Evolutionary conservation across 1,139 yeast species (phyloP), one percentile per base, ranked within the genome.

Genomic region (Debaryomyces nepalensis): DNA sequence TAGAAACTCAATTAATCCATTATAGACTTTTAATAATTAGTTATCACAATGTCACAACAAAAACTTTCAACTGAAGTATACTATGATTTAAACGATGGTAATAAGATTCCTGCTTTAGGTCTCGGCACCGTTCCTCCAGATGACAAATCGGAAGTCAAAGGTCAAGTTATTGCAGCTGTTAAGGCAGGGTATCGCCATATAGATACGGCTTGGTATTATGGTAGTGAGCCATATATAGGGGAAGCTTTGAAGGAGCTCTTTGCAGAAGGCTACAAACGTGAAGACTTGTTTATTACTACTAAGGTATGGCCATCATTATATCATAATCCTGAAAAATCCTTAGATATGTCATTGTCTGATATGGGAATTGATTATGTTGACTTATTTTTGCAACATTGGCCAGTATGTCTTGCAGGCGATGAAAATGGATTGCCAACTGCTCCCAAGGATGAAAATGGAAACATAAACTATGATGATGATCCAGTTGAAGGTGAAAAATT

Each of bases 341-440:
- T 70, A 31, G 69, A 70, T 29, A 43, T 51, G 24, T 69, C 75
- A 2, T 63, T 70, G 42, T 41, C 54, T 10, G 63, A 59, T 16
- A 57, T 80, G 45, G 78, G 79, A 1, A 39, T 80, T 34, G 86
- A 80, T 19, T 81, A 82, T 48, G 82, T 80, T 26, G 86, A 82
- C 54, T 61, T 81, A 44, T 62, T 75, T 5, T 66, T 82, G 46
- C 84, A 79, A 47, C 87, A 82, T 55, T 82, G 86, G 86, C 87
- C 87, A 4, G 48, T 77, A 24, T 62, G 68, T 43, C 53, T 68
- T 18, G 57, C 54, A 30, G 70, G 71, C 5, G 74, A 64, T 49
- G 67, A 61, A 26, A 58, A 70, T 44, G 77, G 77, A 0, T 42
- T 51, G 15, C 75, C 75, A 4, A 37, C 66, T 1, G 51, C 51